A percentile compares a stretch with the other conserved stretches of the same genome.
Evolutionary conservation across 2,329 filamentous ascomycete genomes (phyloP).

Genomic region (Pseudogymnoascus sp.): DNA sequence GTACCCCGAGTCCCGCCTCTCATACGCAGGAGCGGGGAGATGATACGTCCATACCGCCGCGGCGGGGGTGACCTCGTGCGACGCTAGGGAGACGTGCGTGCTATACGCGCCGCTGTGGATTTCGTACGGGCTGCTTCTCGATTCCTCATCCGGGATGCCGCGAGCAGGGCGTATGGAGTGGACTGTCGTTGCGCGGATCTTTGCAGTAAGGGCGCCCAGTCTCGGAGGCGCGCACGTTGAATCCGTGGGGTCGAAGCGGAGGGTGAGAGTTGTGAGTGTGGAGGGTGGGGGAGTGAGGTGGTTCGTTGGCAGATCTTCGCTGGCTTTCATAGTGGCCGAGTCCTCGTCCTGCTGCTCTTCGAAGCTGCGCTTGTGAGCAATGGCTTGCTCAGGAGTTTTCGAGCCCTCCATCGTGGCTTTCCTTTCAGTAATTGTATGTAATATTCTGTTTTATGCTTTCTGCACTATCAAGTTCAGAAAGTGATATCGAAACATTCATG

Average conservation of each 20-base stretch:
- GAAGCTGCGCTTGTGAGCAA: conserved; percentile 9
- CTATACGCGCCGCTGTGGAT: conserved; percentile 21
- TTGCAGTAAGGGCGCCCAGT: conserved; percentile 25
- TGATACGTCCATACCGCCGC: conserved; percentile 27
- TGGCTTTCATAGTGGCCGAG: conserved; percentile 55
- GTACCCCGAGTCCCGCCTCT: conserved; percentile 23
- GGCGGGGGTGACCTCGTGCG: conserved; percentile 23
- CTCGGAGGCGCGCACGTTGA: conserved; percentile 22
- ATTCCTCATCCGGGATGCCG: conserved; percentile 18
- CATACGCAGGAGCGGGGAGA: conserved; percentile 16
- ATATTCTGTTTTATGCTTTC: conserved; percentile 1
- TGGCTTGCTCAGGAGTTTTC: conserved; percentile 7
- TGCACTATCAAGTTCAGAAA: background rate
- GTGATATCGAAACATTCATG: background rate
- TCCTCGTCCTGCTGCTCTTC: conserved; percentile 39
- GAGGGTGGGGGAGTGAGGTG: conserved; percentile 12
- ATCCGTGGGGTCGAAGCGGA: conserved; percentile 26
- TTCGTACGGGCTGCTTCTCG: conserved; percentile 19
- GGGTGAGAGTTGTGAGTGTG: conserved; percentile 26
- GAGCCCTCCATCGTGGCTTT: conserved; percentile 2
- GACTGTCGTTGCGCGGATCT: conserved; percentile 26
- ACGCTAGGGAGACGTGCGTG: conserved; percentile 22
- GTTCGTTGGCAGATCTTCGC: conserved; percentile 45
- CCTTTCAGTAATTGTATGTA: background rate
- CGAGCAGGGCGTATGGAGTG: conserved; percentile 20